Conservation (phyloP, 2,329 filamentous ascomycete genomes). For the Colletotrichum viniferum region DNA sequence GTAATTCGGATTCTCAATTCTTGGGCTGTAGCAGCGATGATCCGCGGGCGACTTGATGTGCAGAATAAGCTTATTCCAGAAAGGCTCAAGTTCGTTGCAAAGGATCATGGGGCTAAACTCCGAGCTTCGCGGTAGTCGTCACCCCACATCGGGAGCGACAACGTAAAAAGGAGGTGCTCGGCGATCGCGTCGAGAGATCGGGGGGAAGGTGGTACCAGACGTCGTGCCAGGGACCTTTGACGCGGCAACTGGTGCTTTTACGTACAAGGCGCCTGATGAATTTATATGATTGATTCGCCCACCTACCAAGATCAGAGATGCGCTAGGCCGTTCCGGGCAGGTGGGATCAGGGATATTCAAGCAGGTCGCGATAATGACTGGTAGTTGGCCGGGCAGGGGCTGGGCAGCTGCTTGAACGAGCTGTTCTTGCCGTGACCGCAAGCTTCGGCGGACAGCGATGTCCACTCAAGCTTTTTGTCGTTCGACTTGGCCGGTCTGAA, state of each 20-base stretch:
- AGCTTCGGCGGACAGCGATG: background rate
- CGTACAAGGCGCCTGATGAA: background rate
- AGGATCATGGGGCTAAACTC: background rate
- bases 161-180: background rate
- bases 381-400: background rate
- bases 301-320: background rate
- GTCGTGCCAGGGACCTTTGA: background rate
- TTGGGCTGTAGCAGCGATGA: background rate
- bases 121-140: background rate
- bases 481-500: background rate
- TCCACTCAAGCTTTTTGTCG: background rate
- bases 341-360: background rate
- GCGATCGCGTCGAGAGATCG: background rate
- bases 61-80: background rate
- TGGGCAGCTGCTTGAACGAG: background rate
- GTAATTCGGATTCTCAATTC: background rate
- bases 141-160: background rate
- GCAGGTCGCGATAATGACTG: background rate
- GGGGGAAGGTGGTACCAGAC: slow-evolving; percentile 5
- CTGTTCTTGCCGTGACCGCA: background rate
- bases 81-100: background rate
- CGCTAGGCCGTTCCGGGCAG: background rate
- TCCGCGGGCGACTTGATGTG: background rate
- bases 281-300: background rate
- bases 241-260: background rate